Evolutionary conservation across 768 basidiomycete species (phyloP), one percentile per base, ranked within the genome.

Genomic region (Crassisporium funariophilum): DNA sequence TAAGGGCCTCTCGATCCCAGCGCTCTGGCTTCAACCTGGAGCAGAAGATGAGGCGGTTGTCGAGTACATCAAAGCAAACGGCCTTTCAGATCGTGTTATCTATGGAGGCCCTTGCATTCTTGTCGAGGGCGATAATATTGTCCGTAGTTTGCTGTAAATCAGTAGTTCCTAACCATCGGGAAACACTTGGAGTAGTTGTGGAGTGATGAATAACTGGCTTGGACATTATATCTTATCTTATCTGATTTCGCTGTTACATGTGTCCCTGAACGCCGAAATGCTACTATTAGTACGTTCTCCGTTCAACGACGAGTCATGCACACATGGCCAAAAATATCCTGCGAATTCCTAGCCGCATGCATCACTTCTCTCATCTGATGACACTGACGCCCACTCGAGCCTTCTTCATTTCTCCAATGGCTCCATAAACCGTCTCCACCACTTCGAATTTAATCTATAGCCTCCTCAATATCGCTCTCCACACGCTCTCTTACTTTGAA

Each of bases 11-110:
- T 65, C 66, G n/a, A 65, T 90, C n/a, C 86, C 84, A 4, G 76
- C 83, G 3, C 73, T 93, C 35, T 95, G 93, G 93, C 77, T 95
- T 22, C 93, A 95, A 63, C 93, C 93, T 5, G 91, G 91, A 16
- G 89, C 91, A 5, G 83, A 86, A 53, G 84, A 91, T 56, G 75
- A 71, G 12, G 66, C 67, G 2, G 89, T 93, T 37, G 65, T 73
- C 12, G 58, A 72, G 12, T 94, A 78, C 56, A 82, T 94, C 61
- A 75, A 79, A 31, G 77, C 82, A 47, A 82, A 85, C 41, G 78
- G 73, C 4, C 65, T 92, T 54, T 67, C 72, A 24, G 82, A 83
- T 58, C 75, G 75, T 48, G 87, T 89, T n/a, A 77, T 95, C 40
- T 82, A 79, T 61, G 86, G 88, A 20, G 93, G 93, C 8, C 84